Conservation (phyloP, 345 rosid species). For the Rhodomyrtus tomentosa region DNA sequence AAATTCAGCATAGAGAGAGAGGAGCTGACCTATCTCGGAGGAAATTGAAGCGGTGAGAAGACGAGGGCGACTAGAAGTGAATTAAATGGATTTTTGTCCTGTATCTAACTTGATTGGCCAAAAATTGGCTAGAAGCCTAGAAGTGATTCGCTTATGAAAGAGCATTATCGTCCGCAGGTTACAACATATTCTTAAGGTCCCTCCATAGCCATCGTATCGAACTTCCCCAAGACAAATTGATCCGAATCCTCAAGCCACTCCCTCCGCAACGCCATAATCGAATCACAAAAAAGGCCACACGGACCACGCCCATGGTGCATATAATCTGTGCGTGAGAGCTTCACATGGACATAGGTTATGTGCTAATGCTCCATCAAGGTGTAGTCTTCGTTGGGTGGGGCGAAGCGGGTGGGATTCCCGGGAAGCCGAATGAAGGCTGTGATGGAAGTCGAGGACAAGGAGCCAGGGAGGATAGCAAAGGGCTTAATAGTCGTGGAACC, state of each 20-base stretch:
- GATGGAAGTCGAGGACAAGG: conserved; percentile 25
- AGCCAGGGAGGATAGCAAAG: conserved; percentile 25
- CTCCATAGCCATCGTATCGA: too few relatives aligned
- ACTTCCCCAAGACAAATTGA: not conserved
- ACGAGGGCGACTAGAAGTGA: too few relatives aligned
- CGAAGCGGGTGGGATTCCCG: conserved; percentile 31
- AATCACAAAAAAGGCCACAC: not conserved
- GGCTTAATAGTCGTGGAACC: conserved; percentile 1
- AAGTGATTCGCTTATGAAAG: too few relatives aligned
- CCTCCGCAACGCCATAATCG: not conserved
- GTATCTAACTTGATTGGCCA: too few relatives aligned
- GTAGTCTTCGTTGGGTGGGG: conserved; percentile 8
- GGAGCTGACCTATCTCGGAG: too few relatives aligned
- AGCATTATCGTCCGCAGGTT: not conserved
- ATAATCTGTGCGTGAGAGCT: not conserved
- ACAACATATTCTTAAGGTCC: not conserved
- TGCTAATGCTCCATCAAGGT: conserved; percentile 5
- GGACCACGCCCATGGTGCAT: not conserved
- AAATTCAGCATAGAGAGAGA: too few relatives aligned
- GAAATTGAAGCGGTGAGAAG: too few relatives aligned
- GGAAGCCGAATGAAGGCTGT: conserved; percentile 19
- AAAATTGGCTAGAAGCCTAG: too few relatives aligned
- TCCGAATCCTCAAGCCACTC: not conserved
- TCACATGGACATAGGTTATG: not conserved
- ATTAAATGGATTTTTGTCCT: too few relatives aligned